Evolutionary conservation across 2,329 filamentous ascomycete species (phyloP), one percentile per base, ranked within the genome.

Genomic region (Pseudocercospora fijiensis): DNA sequence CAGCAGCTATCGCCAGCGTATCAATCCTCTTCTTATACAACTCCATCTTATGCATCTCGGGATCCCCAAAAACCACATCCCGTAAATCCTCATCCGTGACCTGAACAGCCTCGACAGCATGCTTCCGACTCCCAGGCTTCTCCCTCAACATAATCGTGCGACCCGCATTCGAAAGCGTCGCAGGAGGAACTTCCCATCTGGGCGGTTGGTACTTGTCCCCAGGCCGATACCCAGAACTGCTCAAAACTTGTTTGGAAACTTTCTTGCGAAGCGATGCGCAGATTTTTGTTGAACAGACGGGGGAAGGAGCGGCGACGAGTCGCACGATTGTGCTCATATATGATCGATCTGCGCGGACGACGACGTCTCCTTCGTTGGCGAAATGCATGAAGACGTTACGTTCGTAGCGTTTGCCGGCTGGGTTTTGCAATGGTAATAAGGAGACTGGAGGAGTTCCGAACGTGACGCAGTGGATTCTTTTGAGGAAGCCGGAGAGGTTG

Each of bases 351-450:
- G 91, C 91, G 27, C 92, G 80, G 0, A 86, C 83, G 0, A 96
- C 90, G 0, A 90, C 91, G 68, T 96, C 92, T 3, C 92, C 92
- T 75, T 96, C 91, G 72, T 96, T 96, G 71, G 93, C 82, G 73
- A 96, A 92, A 47, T 85, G 86, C 58, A 91, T 83, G 74, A 96
- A 96, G 4, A 94, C 74, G 62, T 87, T 92, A 73, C 90, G 92
- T 27, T 81, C 76, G 4, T 81, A 75, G 10, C 72, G 68, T 45
- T 72, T 71, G 11, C 74, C 69, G 2, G 70, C 70, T 0, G 89
- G 87, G 68, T 85, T 89, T 27, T 81, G 73, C 1, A 96, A 78
- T 0, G 91, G 90, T 1, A 90, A 80, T 0, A 92, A 81, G 20
- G 87, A 89, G 1, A 96, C 82, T 0, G 92, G 91, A 0, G 92